These are phyloP conservation scores for Pseudocercospora eumusae DNA, from an alignment of 2,329 filamentous ascomycete genomes.

Conservation along the genomic window DNA sequence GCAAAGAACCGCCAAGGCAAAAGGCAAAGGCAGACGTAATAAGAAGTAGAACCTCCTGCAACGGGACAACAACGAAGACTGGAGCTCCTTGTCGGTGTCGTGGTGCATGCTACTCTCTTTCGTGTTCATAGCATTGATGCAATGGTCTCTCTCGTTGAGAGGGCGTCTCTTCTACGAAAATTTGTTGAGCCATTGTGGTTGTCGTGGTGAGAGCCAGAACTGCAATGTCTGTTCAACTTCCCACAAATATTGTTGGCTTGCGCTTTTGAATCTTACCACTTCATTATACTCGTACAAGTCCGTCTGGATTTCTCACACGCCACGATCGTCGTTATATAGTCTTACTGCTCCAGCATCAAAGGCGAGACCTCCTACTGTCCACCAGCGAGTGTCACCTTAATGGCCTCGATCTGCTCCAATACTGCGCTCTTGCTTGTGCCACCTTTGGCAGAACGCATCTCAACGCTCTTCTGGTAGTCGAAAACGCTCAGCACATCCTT, in stretches of 20 bases:
- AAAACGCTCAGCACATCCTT: slow-evolving; percentile 71
- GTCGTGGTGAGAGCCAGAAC: not conserved
- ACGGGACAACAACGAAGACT: not conserved
- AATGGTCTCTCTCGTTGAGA: not conserved
- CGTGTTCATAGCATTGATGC: not conserved
- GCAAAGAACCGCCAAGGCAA: too few species aligned
- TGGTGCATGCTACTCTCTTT: not conserved
- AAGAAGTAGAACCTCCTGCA: not conserved
- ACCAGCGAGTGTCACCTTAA: slow-evolving; percentile 46
- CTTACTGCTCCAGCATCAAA: not conserved
- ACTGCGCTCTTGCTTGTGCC: slow-evolving; percentile 73
- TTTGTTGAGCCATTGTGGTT: not conserved
- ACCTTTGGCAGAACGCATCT: slow-evolving; percentile 73
- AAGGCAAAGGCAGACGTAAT: too few species aligned
- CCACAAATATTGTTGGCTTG: not conserved
- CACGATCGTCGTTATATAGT: not conserved
- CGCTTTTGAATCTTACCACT: not conserved
- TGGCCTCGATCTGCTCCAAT: slow-evolving; percentile 62
- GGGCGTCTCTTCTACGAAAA: too few species aligned
- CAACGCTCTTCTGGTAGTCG: slow-evolving; percentile 80
- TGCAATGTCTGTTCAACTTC: not conserved
- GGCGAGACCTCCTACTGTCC: not conserved
- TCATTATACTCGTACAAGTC: not conserved
- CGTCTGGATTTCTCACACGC: not conserved
- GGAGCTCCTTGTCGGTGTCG: not conserved